Conservation (phyloP, 768 basidiomycete genomes). For the Auricularia sp. region DNA sequence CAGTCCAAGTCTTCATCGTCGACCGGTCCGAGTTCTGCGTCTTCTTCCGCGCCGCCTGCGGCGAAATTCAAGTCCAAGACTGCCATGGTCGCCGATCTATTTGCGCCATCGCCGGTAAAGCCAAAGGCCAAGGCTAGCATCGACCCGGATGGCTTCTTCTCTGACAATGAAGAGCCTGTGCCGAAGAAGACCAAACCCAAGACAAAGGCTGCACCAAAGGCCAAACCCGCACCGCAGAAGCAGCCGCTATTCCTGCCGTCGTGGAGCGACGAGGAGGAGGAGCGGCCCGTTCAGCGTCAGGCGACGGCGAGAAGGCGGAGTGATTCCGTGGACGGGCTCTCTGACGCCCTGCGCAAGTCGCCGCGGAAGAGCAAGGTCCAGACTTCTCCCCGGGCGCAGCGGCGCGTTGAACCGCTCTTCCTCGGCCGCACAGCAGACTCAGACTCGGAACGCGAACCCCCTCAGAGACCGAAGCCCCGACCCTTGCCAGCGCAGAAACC, state of each 20-base stretch:
- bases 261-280: not conserved
- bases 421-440: not conserved
- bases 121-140: no score
- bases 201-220: no score
- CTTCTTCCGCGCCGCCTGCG: not conserved
- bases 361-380: constrained; percentile 20
- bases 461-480: not conserved
- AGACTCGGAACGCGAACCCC: not conserved
- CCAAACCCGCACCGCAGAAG: not conserved
- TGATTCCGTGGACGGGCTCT: not conserved
- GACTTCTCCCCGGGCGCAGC: constrained; percentile 12
- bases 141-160: not conserved
- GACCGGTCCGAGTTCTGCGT: not conserved
- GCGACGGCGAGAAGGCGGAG: not conserved
- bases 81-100: not conserved
- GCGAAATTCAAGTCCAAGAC: not conserved
- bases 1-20: not conserved
- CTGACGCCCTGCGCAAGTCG: constrained; percentile 17
- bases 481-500: not conserved
- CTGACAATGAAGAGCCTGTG: not conserved
- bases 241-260: not conserved
- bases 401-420: not conserved
- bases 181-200: not conserved
- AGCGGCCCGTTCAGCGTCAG: not conserved
- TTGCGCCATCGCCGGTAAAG: not conserved